These are phyloP conservation scores for Pestalotiopsis sp. DNA, from an alignment of 2,329 filamentous ascomycete species.

Conservation along the genomic window DNA sequence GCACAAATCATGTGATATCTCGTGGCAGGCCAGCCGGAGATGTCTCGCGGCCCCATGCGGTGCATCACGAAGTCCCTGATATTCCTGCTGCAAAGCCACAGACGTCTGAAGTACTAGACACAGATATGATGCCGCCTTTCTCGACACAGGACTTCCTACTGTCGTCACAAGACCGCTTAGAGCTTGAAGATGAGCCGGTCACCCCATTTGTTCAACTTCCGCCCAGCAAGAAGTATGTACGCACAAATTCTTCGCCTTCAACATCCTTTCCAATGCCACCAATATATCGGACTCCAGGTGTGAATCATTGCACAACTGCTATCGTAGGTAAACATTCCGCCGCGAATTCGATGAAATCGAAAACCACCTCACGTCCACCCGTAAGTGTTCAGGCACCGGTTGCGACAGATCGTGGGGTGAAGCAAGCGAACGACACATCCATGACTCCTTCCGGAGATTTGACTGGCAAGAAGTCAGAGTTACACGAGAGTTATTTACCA, in stretches of 20 bases:
- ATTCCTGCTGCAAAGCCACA: neutral
- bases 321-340: neutral
- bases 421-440: neutral
- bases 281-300: neutral
- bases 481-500: neutral
- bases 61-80: neutral
- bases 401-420: neutral
- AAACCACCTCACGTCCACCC: neutral
- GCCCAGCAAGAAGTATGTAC: neutral
- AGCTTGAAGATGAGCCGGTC: conserved; percentile 36
- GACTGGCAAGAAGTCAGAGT: neutral
- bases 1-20: neutral
- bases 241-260: neutral
- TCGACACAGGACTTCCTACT: conserved; percentile 49
- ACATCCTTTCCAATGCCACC: neutral
- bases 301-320: neutral
- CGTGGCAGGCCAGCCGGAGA: neutral
- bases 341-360: neutral
- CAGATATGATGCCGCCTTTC: conserved; percentile 34
- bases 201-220: conserved; percentile 16
- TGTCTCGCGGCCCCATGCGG: neutral
- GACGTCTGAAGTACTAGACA: neutral
- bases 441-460: neutral
- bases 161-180: conserved; percentile 50
- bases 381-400: neutral